Evolutionary conservation across 2,329 filamentous ascomycete species (phyloP).

Genomic region (Emergomyces orientalis): DNA sequence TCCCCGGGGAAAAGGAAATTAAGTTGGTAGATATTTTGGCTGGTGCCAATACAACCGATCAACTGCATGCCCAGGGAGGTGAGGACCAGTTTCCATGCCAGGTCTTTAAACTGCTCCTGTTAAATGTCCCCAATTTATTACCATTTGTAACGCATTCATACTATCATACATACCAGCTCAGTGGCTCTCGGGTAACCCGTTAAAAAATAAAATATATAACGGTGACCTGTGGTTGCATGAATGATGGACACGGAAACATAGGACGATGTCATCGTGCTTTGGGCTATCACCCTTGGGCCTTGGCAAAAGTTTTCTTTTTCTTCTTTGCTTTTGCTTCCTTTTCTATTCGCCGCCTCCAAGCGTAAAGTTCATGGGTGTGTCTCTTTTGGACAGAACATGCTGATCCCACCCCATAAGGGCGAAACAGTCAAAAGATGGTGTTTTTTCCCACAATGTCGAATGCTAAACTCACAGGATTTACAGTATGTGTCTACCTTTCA

Average conservation of each 20-base stretch:
- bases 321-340: neutral
- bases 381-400: neutral
- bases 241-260: neutral
- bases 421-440: no score
- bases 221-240: neutral
- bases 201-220: neutral
- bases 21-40: neutral
- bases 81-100: neutral
- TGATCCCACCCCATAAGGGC: neutral
- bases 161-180: neutral
- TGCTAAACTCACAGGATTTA: no score
- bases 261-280: slow-evolving; percentile 3
- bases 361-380: neutral
- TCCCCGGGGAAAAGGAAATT: neutral
- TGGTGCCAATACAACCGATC: neutral
- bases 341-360: neutral
- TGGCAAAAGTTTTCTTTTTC: neutral
- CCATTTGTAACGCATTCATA: neutral
- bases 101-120: neutral
- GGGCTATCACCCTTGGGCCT: neutral
- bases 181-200: neutral
- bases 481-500: no score
- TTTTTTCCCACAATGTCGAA: no score
- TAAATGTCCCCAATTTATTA: neutral
- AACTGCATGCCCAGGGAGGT: neutral